These are phyloP conservation scores for Sphaerosporella brunnea DNA, from an alignment of 495 filamentous ascomycete species.

Conservation along the genomic window DNA sequence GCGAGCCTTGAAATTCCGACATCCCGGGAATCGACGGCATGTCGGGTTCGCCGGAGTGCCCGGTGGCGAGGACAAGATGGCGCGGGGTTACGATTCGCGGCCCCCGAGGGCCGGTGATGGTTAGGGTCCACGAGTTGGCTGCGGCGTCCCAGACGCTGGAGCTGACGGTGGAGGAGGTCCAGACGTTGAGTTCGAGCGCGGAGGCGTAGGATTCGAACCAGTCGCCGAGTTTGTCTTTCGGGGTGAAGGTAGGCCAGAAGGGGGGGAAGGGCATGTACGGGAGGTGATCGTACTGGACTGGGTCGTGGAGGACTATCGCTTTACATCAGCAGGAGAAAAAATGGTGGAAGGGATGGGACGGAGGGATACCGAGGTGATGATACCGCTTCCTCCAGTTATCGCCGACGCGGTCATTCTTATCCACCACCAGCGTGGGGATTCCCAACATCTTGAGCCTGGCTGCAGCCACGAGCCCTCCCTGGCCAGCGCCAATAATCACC, in stretches of 20 bases:
- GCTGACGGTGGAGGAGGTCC: conserved; percentile 40
- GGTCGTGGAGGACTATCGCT: conserved; percentile 47
- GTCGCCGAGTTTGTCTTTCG: conserved; percentile 65
- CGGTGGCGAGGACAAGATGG: conserved; percentile 55
- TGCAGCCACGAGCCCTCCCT: conserved; percentile 42
- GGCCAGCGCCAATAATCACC: conserved; percentile 46
- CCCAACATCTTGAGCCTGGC: conserved; percentile 58
- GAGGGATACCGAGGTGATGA: conserved; percentile 27
- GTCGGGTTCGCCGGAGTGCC: conserved; percentile 53
- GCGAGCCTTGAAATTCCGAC: conserved; percentile 37
- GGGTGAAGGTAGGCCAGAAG: conserved; percentile 52
- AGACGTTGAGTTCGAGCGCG: conserved; percentile 59
- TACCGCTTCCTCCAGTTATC: conserved; percentile 66
- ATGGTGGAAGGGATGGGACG: background rate
- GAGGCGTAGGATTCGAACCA: conserved; percentile 61
- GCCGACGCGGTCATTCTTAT: conserved; percentile 46
- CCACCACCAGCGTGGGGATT: conserved; percentile 46
- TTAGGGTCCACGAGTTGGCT: conserved; percentile 43
- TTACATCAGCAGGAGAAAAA: background rate
- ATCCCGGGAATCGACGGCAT: conserved; percentile 45
- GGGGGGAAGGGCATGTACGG: conserved; percentile 54
- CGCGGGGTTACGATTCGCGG: conserved; percentile 43
- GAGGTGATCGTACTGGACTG: conserved; percentile 60
- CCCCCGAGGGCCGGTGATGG: conserved; percentile 37
- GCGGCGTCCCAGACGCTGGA: conserved; percentile 37